These are phyloP conservation scores for Dactylellina drechsleri DNA, from an alignment of 2,329 filamentous ascomycete genomes.

Conservation along the genomic window DNA sequence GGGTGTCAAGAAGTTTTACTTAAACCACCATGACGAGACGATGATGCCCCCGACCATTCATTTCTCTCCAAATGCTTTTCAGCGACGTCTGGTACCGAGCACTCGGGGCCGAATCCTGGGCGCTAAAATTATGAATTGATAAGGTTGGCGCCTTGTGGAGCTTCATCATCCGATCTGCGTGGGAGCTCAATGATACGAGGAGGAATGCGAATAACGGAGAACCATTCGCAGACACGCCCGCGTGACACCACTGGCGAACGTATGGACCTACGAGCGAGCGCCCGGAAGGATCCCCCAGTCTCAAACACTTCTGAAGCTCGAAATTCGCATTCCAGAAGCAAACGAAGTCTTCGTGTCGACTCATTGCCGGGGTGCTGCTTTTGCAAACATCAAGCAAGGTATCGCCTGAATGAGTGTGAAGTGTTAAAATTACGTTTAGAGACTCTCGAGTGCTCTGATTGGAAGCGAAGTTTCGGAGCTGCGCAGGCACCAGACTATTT, in stretches of 20 bases:
- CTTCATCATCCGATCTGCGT: conserved; percentile 19
- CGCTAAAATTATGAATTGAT: conserved; percentile 36
- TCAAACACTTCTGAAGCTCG: conserved; percentile 42
- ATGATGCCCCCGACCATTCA: not conserved
- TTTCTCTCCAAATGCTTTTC: conserved; percentile 26
- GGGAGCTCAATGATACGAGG: conserved; percentile 43
- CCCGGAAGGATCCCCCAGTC: conserved; percentile 10
- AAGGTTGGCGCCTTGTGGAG: conserved; percentile 39
- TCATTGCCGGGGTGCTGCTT: conserved; percentile 27
- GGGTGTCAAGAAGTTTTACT: conserved; percentile 31
- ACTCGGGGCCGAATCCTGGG: conserved; percentile 24
- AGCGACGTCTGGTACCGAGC: conserved; percentile 11
- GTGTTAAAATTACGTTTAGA: conserved; percentile 27
- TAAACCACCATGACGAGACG: conserved; percentile 8
- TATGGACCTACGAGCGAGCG: conserved; percentile 12
- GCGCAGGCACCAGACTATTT: conserved; percentile 48
- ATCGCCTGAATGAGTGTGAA: conserved; percentile 26
- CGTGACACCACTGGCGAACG: conserved; percentile 39
- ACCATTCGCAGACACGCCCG: conserved; percentile 15
- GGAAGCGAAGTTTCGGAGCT: conserved; percentile 48
- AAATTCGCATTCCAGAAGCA: conserved; percentile 53
- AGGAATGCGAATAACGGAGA: conserved; percentile 35
- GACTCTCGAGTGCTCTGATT: conserved; percentile 29
- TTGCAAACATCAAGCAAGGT: conserved; percentile 35
- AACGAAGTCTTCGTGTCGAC: conserved; percentile 28